Evolutionary conservation across 1,139 yeast species (phyloP), one percentile per base, ranked within the genome.

Genomic region (Hansenula anomala): DNA sequence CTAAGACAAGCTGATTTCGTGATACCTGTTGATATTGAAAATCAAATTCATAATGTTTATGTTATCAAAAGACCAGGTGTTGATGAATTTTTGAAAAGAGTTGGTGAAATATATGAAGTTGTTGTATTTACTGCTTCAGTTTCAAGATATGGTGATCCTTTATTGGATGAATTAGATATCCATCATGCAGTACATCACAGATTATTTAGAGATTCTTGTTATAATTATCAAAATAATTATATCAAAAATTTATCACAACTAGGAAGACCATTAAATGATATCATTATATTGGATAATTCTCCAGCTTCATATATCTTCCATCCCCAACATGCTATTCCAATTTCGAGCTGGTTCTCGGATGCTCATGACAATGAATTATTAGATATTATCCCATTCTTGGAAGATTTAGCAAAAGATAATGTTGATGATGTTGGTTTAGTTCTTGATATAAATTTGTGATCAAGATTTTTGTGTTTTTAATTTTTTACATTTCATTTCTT

Each of bases 41-140:
- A 82, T 54, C 94, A 86, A 60, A 73, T 82, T 25, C 97, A 94
- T 61, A 94, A 88, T 56, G 98, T 92, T 35, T 92, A 89, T 60
- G 98, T 92, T 25, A 88, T 90, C 42, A 92, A 94, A 59, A 76
- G 99, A 54, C 99, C 99, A 1, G 98, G 98, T 1, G 98, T 94
- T 36, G 98, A 92, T 61, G 95, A 87, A 58, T 92, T 94, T 56
- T 71, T 92, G 69, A 70, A 67, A 49, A 73, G 77, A 47, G 96
- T 92, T 35, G 96, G 97, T 20, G 73, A 87, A 59, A 63, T 90
- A 57, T 92, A 73, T 59, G 99, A 92, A 63, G 95, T 92, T 44
- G 98, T 94, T 28, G 96, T 92, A 6, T 92, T 92, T 60, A 92
- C 99, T 0, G 98, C 98, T 4, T 83, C 95, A 29, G 97, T 92